These are phyloP conservation scores for Phyllostachys edulis DNA, from an alignment of 176 grass and related monocot species.

Conservation along the genomic window DNA sequence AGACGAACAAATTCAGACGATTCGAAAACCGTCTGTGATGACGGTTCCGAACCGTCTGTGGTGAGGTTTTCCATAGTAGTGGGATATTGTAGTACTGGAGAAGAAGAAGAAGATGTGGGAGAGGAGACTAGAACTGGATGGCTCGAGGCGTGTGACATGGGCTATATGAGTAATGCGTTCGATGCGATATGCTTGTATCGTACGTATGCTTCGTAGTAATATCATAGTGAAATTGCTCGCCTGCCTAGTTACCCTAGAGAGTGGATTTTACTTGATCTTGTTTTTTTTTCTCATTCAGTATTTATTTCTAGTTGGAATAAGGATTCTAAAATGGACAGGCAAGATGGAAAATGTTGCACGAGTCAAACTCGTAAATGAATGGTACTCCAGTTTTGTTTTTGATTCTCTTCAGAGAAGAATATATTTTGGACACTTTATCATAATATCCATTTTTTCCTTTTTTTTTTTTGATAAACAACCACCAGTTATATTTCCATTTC, in stretches of 20 bases:
- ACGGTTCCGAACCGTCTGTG: too few species aligned
- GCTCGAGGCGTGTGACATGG: too few species aligned
- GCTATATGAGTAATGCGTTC: too few species aligned
- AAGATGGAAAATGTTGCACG: not conserved
- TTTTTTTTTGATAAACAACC: conserved; percentile 22
- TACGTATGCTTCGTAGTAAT: too few species aligned
- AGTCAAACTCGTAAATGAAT: not conserved
- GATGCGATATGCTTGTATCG: too few species aligned
- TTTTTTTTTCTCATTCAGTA: not conserved
- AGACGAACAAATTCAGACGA: too few species aligned
- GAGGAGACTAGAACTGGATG: too few species aligned
- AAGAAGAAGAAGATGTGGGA: too few species aligned
- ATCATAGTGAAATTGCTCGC: too few species aligned
- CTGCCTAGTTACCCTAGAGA: not conserved
- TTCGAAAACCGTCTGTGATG: too few species aligned
- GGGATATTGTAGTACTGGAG: too few species aligned
- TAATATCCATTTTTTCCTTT: not conserved
- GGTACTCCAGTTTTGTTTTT: not conserved
- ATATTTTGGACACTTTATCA: not conserved
- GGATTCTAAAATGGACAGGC: not conserved
- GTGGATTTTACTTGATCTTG: not conserved
- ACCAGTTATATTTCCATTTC: conserved; percentile 42
- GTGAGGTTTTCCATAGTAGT: too few species aligned
- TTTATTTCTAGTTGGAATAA: not conserved
- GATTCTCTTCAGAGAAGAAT: not conserved